phyloP scores from a whole-genome alignment of 169 alveolate species.

The Plasmodium gonderi region DNA sequence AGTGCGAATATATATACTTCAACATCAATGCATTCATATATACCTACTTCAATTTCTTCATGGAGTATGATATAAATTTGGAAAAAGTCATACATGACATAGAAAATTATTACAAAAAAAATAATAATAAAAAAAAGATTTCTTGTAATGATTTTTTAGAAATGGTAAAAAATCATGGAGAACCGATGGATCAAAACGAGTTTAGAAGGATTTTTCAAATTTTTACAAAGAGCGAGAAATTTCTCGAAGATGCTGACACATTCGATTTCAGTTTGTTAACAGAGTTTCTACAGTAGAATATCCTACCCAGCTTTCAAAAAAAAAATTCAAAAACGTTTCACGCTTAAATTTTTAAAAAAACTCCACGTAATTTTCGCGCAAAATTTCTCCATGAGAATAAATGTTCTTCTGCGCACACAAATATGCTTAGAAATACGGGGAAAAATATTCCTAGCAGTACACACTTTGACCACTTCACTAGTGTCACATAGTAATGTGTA shows the following conservation, averaged over 20 bases:
- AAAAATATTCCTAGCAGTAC: no score
- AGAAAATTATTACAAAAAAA: constrained; percentile 37
- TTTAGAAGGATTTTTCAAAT: constrained; percentile 65
- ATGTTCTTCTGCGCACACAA: no score
- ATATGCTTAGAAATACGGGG: no score
- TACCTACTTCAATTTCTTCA: constrained; percentile 57
- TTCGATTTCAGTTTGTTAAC: constrained; percentile 14
- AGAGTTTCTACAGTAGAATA: constrained; percentile 3
- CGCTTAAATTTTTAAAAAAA: no score
- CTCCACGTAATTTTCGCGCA: no score
- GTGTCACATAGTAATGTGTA: no score
- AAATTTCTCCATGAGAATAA: no score
- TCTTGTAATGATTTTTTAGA: constrained; percentile 32
- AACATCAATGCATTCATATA: constrained; percentile 72
- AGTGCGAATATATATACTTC: constrained; percentile 69
- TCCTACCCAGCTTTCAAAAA: neutral
- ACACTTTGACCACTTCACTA: no score
- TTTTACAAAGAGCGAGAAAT: constrained; percentile 54
- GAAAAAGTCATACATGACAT: constrained; percentile 32
- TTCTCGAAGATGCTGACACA: constrained; percentile 11
- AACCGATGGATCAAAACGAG: constrained; percentile 62
- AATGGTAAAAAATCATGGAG: constrained; percentile 61
- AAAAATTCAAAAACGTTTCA: neutral
- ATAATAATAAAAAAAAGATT: constrained; percentile 1
- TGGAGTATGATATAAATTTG: constrained; percentile 22